Evolutionary conservation across 192 early-diverging fungal species (phyloP).

Genomic region (Coemansia sp.): DNA sequence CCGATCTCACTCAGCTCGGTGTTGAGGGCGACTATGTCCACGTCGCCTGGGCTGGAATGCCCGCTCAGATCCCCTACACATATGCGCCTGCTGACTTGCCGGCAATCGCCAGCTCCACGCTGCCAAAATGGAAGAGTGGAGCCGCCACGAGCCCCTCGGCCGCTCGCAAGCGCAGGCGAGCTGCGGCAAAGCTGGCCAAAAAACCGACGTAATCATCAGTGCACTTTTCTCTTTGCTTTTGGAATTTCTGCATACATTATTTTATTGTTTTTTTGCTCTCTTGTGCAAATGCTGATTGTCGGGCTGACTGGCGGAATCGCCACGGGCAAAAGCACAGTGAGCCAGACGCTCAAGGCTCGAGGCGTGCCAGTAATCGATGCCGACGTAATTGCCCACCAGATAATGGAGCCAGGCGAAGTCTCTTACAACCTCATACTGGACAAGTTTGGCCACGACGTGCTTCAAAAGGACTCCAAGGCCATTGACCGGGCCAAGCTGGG

Average conservation of each 20-base stretch:
- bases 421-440: slow-evolving; percentile 70
- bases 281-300: slow-evolving; percentile 71
- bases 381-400: slow-evolving; percentile 82
- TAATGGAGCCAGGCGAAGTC: slow-evolving; percentile 73
- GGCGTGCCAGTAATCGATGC: slow-evolving; percentile 84
- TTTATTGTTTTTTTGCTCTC: neutral
- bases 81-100: slow-evolving; percentile 36
- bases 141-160: neutral
- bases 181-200: slow-evolving; percentile 19
- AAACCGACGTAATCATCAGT: neutral
- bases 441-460: slow-evolving; percentile 70
- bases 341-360: slow-evolving; percentile 55
- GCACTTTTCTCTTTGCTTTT: neutral
- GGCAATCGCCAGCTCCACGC: neutral
- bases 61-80: slow-evolving; percentile 34
- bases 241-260: neutral
- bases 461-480: slow-evolving; percentile 52
- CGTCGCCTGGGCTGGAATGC: slow-evolving; percentile 29
- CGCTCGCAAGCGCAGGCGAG: slow-evolving; percentile 15
- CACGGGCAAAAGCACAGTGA: slow-evolving; percentile 87
- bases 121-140: slow-evolving; percentile 4
- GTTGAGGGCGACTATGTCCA: slow-evolving; percentile 41
- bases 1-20: slow-evolving; percentile 6
- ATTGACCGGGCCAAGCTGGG: slow-evolving; percentile 79
- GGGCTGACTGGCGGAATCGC: slow-evolving; percentile 97